Percentiles rank a stretch among this genome's conserved stretches.
phyloP scores from a whole-genome alignment of 805 yeast species.

The Candida insectorum region DNA sequence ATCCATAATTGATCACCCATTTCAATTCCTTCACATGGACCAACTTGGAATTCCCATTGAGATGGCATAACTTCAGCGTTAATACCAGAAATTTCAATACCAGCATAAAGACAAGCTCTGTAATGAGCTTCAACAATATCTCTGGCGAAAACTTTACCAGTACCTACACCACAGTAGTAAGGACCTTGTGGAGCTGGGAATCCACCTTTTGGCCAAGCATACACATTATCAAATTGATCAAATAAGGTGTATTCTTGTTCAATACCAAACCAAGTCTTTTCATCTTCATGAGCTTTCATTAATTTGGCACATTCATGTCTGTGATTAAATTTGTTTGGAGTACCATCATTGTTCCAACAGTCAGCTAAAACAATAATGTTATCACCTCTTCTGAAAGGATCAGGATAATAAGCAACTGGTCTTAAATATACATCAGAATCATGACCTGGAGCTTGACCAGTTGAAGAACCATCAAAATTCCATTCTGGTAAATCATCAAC shows the following conservation, averaged over 20 bases:
- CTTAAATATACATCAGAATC: slow-evolving; percentile 93
- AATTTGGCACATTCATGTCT: slow-evolving; percentile 95
- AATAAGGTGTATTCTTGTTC: slow-evolving; percentile 98
- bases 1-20: slow-evolving; percentile 99
- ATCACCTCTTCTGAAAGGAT: slow-evolving; percentile 98
- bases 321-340: slow-evolving; percentile 98
- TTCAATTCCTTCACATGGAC: slow-evolving; percentile 91
- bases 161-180: slow-evolving; percentile 99
- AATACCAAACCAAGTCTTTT: slow-evolving; percentile 93
- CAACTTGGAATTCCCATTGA: slow-evolving; percentile 99
- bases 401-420: slow-evolving; percentile 93
- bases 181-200: slow-evolving; percentile 99
- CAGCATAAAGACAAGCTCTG: slow-evolving; percentile 95
- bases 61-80: slow-evolving; percentile 99
- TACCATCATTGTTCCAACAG: slow-evolving; percentile 98
- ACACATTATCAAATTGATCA: slow-evolving; percentile 83
- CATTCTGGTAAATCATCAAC: slow-evolving; percentile 94
- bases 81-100: slow-evolving; percentile 88
- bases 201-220: slow-evolving; percentile 99
- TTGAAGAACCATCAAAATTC: slow-evolving; percentile 99
- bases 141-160: slow-evolving; percentile 97
- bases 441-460: slow-evolving; percentile 97
- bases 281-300: slow-evolving; percentile 84
- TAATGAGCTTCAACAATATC: slow-evolving; percentile 99
- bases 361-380: slow-evolving; percentile 93